These are phyloP conservation scores for Zopfia rhizophila DNA, from an alignment of 2,329 filamentous ascomycete species.

Conservation along the genomic window DNA sequence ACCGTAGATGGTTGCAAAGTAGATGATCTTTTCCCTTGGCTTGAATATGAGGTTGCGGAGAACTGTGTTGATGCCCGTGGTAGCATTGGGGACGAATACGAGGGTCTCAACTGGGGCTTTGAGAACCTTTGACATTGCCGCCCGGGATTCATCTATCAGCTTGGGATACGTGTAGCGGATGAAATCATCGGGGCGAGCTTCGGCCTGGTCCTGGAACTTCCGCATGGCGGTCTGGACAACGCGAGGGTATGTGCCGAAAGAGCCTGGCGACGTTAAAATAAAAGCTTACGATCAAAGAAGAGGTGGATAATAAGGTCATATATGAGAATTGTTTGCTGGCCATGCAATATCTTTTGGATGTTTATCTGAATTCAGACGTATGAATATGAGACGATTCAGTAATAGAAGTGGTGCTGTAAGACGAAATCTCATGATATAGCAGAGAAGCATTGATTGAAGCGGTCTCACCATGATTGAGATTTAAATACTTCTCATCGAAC, in stretches of 20 bases:
- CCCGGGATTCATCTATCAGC: conserved; percentile 72
- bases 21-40: conserved; percentile 78
- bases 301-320: too few species aligned
- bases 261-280: conserved; percentile 61
- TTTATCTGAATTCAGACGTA: too few species aligned
- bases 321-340: too few species aligned
- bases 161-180: conserved; percentile 74
- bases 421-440: too few species aligned
- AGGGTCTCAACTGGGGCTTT: conserved; percentile 72
- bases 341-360: too few species aligned
- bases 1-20: conserved; percentile 82
- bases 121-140: conserved; percentile 66
- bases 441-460: too few species aligned
- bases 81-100: conserved; percentile 86
- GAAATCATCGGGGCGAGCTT: conserved; percentile 78
- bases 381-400: too few species aligned
- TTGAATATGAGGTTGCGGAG: conserved; percentile 78
- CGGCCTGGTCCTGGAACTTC: conserved; percentile 72
- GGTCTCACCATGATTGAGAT: conserved; percentile 78
- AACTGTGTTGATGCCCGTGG: conserved; percentile 79
- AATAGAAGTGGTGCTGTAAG: too few species aligned
- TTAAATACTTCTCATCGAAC: conserved; percentile 74
- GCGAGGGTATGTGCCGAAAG: conserved; percentile 80
- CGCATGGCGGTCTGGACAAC: conserved; percentile 69
- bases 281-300: neutral